Base-by-base conservation (phyloP, 208 protist genomes). In the Crithidia acanthocephali region DNA sequence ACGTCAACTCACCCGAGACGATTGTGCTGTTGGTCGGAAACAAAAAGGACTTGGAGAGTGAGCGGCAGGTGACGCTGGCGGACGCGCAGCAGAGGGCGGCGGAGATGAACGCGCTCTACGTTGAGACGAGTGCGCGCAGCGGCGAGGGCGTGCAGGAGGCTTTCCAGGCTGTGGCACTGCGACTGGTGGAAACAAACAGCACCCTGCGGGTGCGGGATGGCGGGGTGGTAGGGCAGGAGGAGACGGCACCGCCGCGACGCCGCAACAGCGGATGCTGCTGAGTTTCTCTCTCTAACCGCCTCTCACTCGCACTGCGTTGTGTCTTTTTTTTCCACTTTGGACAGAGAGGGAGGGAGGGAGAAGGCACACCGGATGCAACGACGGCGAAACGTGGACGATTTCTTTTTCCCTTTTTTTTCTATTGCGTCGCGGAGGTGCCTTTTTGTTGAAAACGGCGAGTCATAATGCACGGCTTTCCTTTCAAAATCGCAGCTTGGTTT, bases 11-110 rank as follows among this genome's bases (percentile, higher is more conserved):
- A 7, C 89, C 90, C 27, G 95, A 98, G 65, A 98, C 98, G 22
- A 66, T 91, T 23, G 84, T 99, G 33, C 84, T 81, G 64, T 91
- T 99, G 28, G 90, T 95, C 4, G 98, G 98, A 28, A 99, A 99
- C 81, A 99, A 99, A 74, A 88, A 72, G 52, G 98, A 99, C 78
- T 63, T 98, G 11, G 95, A 95, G 23, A 68, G 30, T 20, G 60
- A 53, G 25, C 84, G 91, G 20, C 52, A 67, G 47, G 91, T 96
- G 45, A 58, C 66, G n/a, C 30, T 67, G 20, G 84, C 82, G 8
- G 91, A 95, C 55, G 89, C 79, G 23, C 50, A 75, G 22, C 55
- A 52, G 47, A 89, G 88, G 25, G 86, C 91, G 1, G 66, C 47
- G 13, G 81, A 85, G 60, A 69, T 84, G 51, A 78, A 78, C 35